phyloP scores from a whole-genome alignment of 352 stramenopile species.

The Pythium volutum region DNA sequence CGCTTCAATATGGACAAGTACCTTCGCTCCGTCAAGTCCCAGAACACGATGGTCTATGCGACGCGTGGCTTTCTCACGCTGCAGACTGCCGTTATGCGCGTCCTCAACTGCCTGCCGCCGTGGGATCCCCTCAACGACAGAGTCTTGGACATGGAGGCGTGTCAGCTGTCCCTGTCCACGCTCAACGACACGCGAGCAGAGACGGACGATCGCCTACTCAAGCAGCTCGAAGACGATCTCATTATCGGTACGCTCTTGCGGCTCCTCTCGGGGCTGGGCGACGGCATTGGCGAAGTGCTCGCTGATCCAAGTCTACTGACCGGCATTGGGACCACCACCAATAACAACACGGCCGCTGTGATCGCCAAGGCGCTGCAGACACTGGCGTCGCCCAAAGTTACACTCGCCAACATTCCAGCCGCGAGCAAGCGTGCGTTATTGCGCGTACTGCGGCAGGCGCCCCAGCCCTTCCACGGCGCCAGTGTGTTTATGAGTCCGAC shows the following conservation, averaged over 20 bases:
- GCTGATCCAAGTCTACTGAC: conserved; percentile 4
- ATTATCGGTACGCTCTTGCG: conserved; percentile 44
- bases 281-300: not conserved
- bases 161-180: conserved; percentile 41
- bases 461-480: conserved; percentile 54
- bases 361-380: conserved; percentile 8
- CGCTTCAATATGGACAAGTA: conserved; percentile 22
- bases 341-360: not conserved
- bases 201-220: conserved; percentile 39
- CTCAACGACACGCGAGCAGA: conserved; percentile 14
- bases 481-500: conserved; percentile 49
- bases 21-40: conserved; percentile 22
- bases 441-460: conserved; percentile 48
- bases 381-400: not conserved
- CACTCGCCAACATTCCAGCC: conserved; percentile 30
- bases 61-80: conserved; percentile 70
- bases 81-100: conserved; percentile 59
- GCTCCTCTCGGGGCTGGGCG: conserved; percentile 14
- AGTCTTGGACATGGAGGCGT: conserved; percentile 26
- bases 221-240: conserved; percentile 49
- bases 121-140: conserved; percentile 43
- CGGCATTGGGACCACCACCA: not conserved
- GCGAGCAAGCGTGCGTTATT: conserved; percentile 38
- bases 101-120: conserved; percentile 61
- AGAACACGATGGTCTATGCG: conserved; percentile 42